These are phyloP conservation scores for Oxyria digyna DNA, from an alignment of 148 eudicot species.

Conservation along the genomic window DNA sequence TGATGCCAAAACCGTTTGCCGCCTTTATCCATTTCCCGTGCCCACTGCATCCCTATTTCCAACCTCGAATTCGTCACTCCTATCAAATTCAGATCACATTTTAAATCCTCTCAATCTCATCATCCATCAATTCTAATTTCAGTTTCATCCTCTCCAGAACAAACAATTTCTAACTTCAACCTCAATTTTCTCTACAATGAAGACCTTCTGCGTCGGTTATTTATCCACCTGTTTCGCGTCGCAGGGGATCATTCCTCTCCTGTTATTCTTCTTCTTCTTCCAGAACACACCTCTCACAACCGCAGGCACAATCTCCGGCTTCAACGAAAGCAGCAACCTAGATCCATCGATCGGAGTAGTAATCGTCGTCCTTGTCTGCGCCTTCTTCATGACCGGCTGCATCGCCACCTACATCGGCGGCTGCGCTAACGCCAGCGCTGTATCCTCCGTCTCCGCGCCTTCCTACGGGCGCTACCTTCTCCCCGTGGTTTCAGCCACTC, in stretches of 20 bases:
- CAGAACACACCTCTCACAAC: not conserved
- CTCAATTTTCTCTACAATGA: not conserved
- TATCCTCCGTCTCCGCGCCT: not conserved
- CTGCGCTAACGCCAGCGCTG: conserved; percentile 8
- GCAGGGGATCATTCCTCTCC: not conserved
- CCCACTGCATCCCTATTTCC: not conserved
- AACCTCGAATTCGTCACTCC: not conserved
- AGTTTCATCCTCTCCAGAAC: not conserved
- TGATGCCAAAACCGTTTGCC: not conserved
- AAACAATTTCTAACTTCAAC: not conserved
- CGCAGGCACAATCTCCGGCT: not conserved
- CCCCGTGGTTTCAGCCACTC: not conserved
- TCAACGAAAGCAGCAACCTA: not conserved
- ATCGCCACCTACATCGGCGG: conserved; percentile 25
- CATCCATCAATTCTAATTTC: not conserved
- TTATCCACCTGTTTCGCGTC: not conserved
- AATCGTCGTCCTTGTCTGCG: conserved; percentile 16
- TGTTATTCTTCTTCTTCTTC: not conserved
- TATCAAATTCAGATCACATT: not conserved
- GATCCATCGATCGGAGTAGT: conserved; percentile 19
- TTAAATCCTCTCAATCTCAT: not conserved
- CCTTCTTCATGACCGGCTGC: conserved; percentile 23
- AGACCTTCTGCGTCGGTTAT: not conserved
- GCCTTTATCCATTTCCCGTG: not conserved
- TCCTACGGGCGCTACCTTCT: not conserved